Conservation (phyloP, 2,329 filamentous ascomycete genomes). For the Apiospora malaysiana region DNA sequence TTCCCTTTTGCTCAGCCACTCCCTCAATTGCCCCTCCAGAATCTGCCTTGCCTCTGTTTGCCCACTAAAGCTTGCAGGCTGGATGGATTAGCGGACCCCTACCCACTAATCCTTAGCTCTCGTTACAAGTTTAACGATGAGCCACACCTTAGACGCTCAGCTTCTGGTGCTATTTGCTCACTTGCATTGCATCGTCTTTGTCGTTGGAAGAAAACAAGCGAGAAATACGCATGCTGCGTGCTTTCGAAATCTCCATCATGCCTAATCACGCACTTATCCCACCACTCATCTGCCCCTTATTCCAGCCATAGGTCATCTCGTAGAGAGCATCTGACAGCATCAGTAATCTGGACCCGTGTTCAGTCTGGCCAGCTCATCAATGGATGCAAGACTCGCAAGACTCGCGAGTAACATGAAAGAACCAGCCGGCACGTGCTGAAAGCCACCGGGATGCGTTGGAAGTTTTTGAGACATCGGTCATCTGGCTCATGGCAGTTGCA, state of each 20-base stretch:
- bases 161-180: background rate
- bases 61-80: background rate
- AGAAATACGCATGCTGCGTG: background rate
- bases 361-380: background rate
- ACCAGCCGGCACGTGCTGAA: background rate
- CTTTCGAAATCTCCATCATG: background rate
- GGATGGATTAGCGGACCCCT: slow-evolving; percentile 1
- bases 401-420: background rate
- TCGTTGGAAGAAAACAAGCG: too few relatives aligned
- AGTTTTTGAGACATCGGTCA: background rate
- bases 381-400: background rate
- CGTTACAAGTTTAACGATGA: background rate
- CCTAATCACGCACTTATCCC: background rate
- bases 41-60: background rate
- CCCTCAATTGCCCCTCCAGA: background rate
- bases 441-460: slow-evolving; percentile 1
- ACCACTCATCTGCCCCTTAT: background rate
- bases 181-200: background rate
- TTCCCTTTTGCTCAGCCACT: slow-evolving; percentile 4
- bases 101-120: background rate
- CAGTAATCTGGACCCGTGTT: background rate
- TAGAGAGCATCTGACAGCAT: slow-evolving; percentile 9
- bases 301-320: background rate
- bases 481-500: slow-evolving; percentile 2
- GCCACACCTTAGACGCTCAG: background rate